Evolutionary conservation across 2,329 filamentous ascomycete genomes (phyloP), one percentile per base, ranked within the genome.

Genomic region (Chaetomium olivaceum): DNA sequence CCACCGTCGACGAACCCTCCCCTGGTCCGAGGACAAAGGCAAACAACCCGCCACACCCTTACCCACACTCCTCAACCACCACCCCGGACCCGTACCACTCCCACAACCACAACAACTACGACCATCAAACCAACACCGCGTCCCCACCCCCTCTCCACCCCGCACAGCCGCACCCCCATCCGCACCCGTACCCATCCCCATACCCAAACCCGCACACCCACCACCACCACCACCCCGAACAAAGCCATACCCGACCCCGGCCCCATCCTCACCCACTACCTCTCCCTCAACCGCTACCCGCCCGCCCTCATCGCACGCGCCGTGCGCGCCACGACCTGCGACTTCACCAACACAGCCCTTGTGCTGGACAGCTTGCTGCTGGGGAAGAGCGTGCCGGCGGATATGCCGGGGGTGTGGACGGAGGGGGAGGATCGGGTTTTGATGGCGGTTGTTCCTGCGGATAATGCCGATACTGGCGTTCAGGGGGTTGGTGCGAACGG

Each of bases 391-490:
- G 36, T 66, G 4, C 67, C 64, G 3, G 27, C 61, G 4, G 62
- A 68, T 16, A 69, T 66, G 23, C 62, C 67, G 55, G 73, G 69
- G 23, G 67, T 67, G 33, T 68, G 67, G 67, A 68, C 67, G 14
- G 48, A 54, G 7, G 52, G 36, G 25, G 64, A 64, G 2, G 67
- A 66, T 27, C 2, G 3, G 9, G 1, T 7, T 55, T 29, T 63
- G 66, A 73, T 71, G 64, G 67, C 62, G 29, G 67, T 68, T 21
- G 59, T n/a, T n/a, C n/a, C n/a, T n/a, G n/a, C n/a, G n/a, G n/a
- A 19, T 2, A 1, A 9, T 2, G 56, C 27, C 6, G 27, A 6
- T 29, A 6, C 3, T 29, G 27, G 27, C 6, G 27, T 6, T 29
- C 3, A 6, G 27, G 27, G 27, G 27, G 27, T 29, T 29, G 27